Conservation (phyloP, 2,329 filamentous ascomycete genomes). For the Bipolaris bicolor region DNA sequence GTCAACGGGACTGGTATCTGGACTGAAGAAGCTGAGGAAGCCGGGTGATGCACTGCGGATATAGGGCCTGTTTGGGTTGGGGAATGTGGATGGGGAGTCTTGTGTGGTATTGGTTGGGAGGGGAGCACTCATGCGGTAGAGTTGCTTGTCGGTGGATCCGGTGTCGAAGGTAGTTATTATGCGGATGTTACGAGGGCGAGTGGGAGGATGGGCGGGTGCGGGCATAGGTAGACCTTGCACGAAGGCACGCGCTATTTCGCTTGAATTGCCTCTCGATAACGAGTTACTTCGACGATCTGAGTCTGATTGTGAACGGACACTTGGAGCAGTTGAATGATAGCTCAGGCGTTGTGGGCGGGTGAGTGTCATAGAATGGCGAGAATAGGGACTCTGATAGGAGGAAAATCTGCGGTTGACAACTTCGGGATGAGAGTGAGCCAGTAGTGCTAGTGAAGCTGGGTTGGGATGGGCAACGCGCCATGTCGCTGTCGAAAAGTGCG, state of each 20-base stretch:
- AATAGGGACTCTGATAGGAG: slow-evolving; percentile 29
- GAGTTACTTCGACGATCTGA: slow-evolving; percentile 19
- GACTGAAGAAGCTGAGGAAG: slow-evolving; percentile 25
- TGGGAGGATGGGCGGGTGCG: slow-evolving; percentile 9
- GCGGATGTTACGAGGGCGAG: slow-evolving; percentile 15
- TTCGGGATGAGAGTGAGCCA: slow-evolving; percentile 31
- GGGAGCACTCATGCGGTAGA: slow-evolving; percentile 17
- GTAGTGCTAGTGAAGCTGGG: slow-evolving; percentile 21
- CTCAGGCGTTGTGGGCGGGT: slow-evolving; percentile 42
- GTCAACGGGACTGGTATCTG: slow-evolving; percentile 17
- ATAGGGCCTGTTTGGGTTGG: slow-evolving; percentile 1
- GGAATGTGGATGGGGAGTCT: background rate
- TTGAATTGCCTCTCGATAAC: slow-evolving; percentile 14
- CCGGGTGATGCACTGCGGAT: slow-evolving; percentile 23
- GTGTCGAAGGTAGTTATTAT: slow-evolving; percentile 28
- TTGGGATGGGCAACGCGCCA: slow-evolving; percentile 43
- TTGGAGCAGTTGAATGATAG: slow-evolving; percentile 23
- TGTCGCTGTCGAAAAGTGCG: slow-evolving; percentile 40
- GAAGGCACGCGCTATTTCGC: slow-evolving; percentile 35
- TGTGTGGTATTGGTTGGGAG: slow-evolving; percentile 25
- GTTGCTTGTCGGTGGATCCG: slow-evolving; percentile 12
- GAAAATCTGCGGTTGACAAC: slow-evolving; percentile 24
- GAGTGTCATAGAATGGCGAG: slow-evolving; percentile 38
- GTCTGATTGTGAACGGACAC: slow-evolving; percentile 32
- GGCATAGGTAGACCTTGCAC: slow-evolving; percentile 29